phyloP scores from a whole-genome alignment of 1,139 yeast genomes.

The Lodderomyces jiufengensis region DNA sequence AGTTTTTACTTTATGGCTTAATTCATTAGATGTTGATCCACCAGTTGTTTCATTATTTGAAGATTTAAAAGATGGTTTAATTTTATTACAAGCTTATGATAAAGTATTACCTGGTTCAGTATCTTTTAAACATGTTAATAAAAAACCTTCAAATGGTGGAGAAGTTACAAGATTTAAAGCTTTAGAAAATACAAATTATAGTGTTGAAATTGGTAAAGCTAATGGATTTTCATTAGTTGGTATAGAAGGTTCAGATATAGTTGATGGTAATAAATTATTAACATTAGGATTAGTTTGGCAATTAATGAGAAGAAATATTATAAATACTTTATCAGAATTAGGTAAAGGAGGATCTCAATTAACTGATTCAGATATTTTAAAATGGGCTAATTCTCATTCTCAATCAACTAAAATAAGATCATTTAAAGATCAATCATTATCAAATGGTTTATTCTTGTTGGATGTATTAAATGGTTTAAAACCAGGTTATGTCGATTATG shows the following conservation, averaged over 20 bases:
- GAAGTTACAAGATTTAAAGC: constrained; percentile 91
- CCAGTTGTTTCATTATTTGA: constrained; percentile 89
- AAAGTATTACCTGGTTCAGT: constrained; percentile 95
- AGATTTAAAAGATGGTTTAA: constrained; percentile 90
- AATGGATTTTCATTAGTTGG: constrained; percentile 93
- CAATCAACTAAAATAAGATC: constrained; percentile 87
- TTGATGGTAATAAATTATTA: constrained; percentile 86
- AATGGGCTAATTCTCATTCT: constrained; percentile 90
- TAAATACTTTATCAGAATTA: constrained; percentile 71
- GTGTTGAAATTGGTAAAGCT: constrained; percentile 92
- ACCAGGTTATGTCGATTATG: constrained; percentile 97
- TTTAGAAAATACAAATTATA: constrained; percentile 92
- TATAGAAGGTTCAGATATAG: constrained; percentile 96
- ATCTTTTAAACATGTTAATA: constrained; percentile 74
- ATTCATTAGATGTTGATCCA: constrained; percentile 93
- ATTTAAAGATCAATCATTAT: constrained; percentile 74
- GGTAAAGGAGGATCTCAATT: constrained; percentile 55
- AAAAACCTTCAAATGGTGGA: constrained; percentile 66
- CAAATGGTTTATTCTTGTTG: constrained; percentile 76
- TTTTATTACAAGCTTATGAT: constrained; percentile 87
- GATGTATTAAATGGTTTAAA: constrained; percentile 91
- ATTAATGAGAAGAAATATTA: constrained; percentile 93
- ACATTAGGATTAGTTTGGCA: constrained; percentile 99
- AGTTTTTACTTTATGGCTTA: constrained; percentile 95
- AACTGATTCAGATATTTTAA: constrained; percentile 79